Percentiles rank a stretch among this genome's conserved stretches.
These are phyloP conservation scores for Astragalus membranaceus DNA, from an alignment of 306 rosid genomes.

Conservation along the genomic window DNA sequence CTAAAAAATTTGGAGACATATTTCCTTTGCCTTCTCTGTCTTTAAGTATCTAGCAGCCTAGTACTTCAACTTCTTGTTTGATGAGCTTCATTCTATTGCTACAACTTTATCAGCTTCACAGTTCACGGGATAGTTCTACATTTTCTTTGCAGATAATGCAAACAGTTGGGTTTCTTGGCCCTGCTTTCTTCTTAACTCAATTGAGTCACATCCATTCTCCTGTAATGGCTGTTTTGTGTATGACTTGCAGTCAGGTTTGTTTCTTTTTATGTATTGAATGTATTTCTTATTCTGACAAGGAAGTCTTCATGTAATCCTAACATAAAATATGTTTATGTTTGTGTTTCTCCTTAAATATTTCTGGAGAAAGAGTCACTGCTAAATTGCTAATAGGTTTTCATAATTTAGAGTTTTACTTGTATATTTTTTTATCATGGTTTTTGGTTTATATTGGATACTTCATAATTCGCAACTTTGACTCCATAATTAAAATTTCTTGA, in stretches of 20 bases:
- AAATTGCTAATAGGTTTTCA: background rate
- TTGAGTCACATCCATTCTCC: conserved; percentile 91
- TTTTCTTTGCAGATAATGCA: conserved; percentile 77
- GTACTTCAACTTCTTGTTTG: background rate
- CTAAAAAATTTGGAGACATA: background rate
- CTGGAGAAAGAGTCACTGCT: background rate
- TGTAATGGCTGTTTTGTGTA: conserved; percentile 83
- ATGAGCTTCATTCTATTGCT: background rate
- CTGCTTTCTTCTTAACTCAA: conserved; percentile 97
- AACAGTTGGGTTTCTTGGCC: conserved; percentile 96
- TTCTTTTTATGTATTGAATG: conserved; percentile 6
- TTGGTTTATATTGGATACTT: background rate
- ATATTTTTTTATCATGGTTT: background rate
- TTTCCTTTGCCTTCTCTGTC: background rate
- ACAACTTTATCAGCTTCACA: background rate
- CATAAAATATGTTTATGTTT: background rate
- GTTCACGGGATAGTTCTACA: background rate
- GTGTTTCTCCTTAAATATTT: background rate
- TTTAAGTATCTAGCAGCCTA: background rate
- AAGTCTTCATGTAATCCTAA: background rate
- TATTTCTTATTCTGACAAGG: conserved; percentile 3
- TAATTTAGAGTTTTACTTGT: background rate
- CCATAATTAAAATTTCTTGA: background rate
- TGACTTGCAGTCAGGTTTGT: conserved; percentile 96
- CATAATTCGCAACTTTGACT: conserved; percentile 7